Evolutionary conservation across 441 rosid species (phyloP).

Genomic region (Manihot esculenta): DNA sequence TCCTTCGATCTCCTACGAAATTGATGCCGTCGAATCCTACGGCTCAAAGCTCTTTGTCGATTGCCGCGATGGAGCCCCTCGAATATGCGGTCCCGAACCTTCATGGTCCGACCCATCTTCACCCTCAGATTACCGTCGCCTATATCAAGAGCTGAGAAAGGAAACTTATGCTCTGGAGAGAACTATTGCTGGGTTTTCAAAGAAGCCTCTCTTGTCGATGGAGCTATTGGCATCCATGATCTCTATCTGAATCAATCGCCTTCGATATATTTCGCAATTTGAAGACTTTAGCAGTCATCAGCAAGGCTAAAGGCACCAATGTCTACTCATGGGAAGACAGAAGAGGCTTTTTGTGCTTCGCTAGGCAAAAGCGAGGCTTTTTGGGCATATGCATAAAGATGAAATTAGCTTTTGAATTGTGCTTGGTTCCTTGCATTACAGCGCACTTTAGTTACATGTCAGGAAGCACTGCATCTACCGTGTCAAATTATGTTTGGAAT

Average conservation of each 20-base stretch:
- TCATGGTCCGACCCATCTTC: constrained; percentile 29
- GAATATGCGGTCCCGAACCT: constrained; percentile 68
- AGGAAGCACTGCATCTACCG: no score
- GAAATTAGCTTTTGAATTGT: no score
- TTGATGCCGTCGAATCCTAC: constrained; percentile 79
- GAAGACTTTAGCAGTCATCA: constrained; percentile 86
- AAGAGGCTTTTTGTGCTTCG: constrained; percentile 87
- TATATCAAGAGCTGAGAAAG: constrained; percentile 47
- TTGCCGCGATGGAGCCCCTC: constrained; percentile 90
- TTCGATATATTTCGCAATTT: constrained; percentile 79
- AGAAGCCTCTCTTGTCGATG: constrained; percentile 64
- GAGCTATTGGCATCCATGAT: constrained; percentile 65
- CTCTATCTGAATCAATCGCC: constrained; percentile 88
- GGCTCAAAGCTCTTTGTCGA: constrained; percentile 76
- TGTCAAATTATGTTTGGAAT: background rate
- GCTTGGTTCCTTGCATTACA: no score
- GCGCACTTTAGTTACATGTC: background rate
- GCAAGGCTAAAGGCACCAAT: constrained; percentile 94
- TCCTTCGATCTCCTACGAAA: constrained; percentile 70
- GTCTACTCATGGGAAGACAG: constrained; percentile 89
- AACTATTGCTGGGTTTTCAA: constrained; percentile 70
- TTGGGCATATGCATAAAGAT: no score
- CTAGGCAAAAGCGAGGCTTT: constrained; percentile 93
- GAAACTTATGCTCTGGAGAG: constrained; percentile 59
- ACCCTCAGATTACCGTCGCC: constrained; percentile 34